Conservation (phyloP, 495 filamentous ascomycete species). For the Aspergillus affinis region DNA sequence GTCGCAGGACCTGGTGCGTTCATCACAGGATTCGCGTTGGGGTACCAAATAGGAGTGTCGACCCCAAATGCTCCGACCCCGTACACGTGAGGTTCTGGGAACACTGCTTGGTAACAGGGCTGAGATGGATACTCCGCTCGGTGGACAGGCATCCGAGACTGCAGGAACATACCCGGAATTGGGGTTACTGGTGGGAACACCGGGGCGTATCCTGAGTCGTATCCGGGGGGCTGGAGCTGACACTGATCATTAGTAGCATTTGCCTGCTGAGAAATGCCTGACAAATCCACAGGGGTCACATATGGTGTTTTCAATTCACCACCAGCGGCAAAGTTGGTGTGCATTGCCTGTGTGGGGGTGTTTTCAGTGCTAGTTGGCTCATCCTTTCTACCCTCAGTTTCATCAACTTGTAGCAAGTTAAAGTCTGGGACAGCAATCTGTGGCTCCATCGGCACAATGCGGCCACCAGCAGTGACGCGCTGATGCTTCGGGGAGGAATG, state of each 20-base stretch:
- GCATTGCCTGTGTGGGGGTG: not conserved
- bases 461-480: constrained; percentile 65
- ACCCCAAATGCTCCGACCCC: constrained; percentile 2
- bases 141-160: not conserved
- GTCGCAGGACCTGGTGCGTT: constrained; percentile 9
- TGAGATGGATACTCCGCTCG: constrained; percentile 4
- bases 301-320: not conserved
- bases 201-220: not conserved
- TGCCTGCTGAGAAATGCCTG: not conserved
- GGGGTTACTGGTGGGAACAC: not conserved
- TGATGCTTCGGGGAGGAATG: constrained; percentile 60
- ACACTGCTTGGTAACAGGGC: constrained; percentile 3
- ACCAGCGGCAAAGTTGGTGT: not conserved
- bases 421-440: constrained; percentile 33
- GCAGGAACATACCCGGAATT: not conserved
- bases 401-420: constrained; percentile 16
- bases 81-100: constrained; percentile 6
- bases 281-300: not conserved
- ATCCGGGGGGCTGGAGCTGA: not conserved
- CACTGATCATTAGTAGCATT: not conserved
- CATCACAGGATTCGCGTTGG: constrained; percentile 15
- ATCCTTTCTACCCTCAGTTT: not conserved
- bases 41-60: constrained; percentile 13
- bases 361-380: not conserved
- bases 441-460: constrained; percentile 54